Conservation (phyloP, 768 basidiomycete genomes). For the Multifurca ochricompacta region DNA sequence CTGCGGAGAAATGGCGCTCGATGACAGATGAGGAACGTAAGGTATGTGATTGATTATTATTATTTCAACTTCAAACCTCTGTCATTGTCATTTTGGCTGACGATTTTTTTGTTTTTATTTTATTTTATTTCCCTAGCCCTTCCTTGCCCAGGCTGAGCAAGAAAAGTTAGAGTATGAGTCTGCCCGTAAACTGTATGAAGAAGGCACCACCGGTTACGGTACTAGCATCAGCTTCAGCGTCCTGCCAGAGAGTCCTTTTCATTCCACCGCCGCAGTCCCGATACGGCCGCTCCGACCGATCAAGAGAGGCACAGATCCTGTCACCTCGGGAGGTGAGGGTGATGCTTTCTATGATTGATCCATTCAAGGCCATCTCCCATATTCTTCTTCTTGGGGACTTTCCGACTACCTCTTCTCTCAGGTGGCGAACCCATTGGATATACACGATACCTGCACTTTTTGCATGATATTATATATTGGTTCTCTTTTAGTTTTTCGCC, state of each 20-base stretch:
- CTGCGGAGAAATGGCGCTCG: conserved; percentile 87
- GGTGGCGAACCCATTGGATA: conserved; percentile 5
- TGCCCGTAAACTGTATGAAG: conserved; percentile 80
- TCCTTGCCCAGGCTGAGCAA: conserved; percentile 87
- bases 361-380: background rate
- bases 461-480: conserved; percentile 14
- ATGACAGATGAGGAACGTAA: conserved; percentile 92
- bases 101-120: conserved; percentile 11
- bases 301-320: conserved; percentile 41
- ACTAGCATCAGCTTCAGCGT: conserved; percentile 81
- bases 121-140: too few species aligned
- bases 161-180: conserved; percentile 93
- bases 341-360: conserved; percentile 35
- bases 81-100: conserved; percentile 12
- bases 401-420: conserved; percentile 1
- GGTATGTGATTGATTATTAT: too few species aligned
- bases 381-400: conserved; percentile 1
- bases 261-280: conserved; percentile 34
- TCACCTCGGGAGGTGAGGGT: conserved; percentile 65
- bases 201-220: conserved; percentile 59
- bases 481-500: background rate
- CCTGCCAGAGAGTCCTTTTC: conserved; percentile 56
- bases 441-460: conserved; percentile 16
- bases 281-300: conserved; percentile 36
- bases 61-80: conserved; percentile 22